These are phyloP conservation scores for Venturia asperata DNA, from an alignment of 2,329 filamentous ascomycete species.

Conservation along the genomic window DNA sequence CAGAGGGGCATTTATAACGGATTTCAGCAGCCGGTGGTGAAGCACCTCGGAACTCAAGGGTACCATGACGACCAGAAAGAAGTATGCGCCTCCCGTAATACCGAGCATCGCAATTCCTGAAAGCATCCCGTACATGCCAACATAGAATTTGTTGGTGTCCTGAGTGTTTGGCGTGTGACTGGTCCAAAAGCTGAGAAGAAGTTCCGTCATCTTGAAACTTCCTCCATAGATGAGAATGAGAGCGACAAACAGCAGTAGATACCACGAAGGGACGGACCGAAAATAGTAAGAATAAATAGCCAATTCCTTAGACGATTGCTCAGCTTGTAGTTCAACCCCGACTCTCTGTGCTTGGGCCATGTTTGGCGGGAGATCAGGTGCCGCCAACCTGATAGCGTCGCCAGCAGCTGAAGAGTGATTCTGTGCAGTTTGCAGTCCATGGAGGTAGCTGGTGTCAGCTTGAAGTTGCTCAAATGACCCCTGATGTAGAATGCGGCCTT, in stretches of 20 bases:
- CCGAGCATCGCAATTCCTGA: background rate
- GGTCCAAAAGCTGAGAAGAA: background rate
- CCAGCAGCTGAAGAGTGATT: background rate
- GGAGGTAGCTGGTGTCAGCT: background rate
- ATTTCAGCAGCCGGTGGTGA: background rate
- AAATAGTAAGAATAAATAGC: conserved; percentile 32
- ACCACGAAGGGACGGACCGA: background rate
- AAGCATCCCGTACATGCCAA: background rate
- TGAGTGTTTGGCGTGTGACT: background rate
- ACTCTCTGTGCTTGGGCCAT: conserved; percentile 27
- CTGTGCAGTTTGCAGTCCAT: background rate
- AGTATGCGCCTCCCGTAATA: too few species aligned
- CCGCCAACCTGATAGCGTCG: conserved; percentile 24
- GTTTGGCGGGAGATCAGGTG: background rate
- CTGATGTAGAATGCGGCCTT: background rate
- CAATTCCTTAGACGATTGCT: too few species aligned
- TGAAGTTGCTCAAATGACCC: background rate
- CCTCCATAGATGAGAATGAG: too few species aligned
- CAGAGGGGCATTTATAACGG: conserved; percentile 15
- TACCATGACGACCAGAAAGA: too few species aligned
- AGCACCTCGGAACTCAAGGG: background rate
- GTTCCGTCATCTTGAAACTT: too few species aligned
- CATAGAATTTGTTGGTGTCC: too few species aligned
- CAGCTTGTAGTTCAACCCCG: too few species aligned
- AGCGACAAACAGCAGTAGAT: too few species aligned